phyloP scores from a whole-genome alignment of 495 filamentous ascomycete genomes.

The Elasticomyces elasticus region DNA sequence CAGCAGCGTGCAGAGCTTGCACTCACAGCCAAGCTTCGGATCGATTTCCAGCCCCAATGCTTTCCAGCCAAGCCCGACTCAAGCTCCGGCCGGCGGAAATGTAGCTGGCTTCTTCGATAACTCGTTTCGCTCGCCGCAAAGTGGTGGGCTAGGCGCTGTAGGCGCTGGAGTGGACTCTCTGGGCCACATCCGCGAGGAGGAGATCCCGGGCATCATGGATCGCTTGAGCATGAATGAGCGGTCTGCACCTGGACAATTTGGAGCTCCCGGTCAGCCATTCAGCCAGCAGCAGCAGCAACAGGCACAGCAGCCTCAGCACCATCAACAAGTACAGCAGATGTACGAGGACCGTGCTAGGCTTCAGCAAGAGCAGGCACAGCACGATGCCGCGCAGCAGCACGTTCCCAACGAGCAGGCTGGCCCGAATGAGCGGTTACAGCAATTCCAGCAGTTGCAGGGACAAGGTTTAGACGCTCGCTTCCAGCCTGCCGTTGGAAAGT shows the following conservation, averaged over 20 bases:
- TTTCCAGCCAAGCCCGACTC: constrained; percentile 62
- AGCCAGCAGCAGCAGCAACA: constrained; percentile 42
- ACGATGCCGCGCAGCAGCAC: constrained; percentile 37
- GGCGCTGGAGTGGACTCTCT: constrained; percentile 44
- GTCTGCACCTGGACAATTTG: constrained; percentile 44
- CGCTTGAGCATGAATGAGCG: constrained; percentile 46
- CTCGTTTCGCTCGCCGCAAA: constrained; percentile 37
- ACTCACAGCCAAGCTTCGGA: constrained; percentile 89
- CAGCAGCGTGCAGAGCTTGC: constrained; percentile 84
- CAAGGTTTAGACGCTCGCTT: constrained; percentile 16
- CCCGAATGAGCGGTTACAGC: constrained; percentile 50
- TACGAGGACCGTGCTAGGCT: constrained; percentile 51
- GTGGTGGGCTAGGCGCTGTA: constrained; percentile 40
- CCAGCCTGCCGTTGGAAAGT: constrained; percentile 5
- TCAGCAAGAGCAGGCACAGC: constrained; percentile 55
- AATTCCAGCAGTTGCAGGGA: constrained; percentile 47
- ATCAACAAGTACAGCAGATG: constrained; percentile 50
- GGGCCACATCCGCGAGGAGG: constrained; percentile 46
- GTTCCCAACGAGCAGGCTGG: constrained; percentile 42
- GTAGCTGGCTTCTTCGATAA: constrained; percentile 67
- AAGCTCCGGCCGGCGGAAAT: constrained; percentile 51
- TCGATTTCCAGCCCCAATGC: constrained; percentile 69
- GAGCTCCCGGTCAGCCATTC: constrained; percentile 39
- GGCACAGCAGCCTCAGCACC: constrained; percentile 41
- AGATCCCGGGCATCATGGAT: constrained; percentile 50